phyloP scores from a whole-genome alignment of 352 stramenopile species.

The Pythium plurisporium region DNA sequence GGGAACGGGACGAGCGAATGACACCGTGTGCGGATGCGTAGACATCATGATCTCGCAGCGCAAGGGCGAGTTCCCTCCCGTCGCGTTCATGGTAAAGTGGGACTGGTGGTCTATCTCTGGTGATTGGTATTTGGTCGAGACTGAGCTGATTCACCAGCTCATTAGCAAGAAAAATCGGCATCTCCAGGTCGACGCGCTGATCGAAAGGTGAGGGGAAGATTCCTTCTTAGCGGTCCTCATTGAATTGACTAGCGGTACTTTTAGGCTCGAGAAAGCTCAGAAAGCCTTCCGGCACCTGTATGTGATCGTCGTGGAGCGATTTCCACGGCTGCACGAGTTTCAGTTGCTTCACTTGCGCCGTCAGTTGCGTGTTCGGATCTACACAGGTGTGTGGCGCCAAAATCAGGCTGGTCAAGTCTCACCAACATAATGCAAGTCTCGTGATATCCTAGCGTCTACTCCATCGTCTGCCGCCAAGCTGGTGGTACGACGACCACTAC shows the following conservation, averaged over 20 bases:
- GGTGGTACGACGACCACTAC: constrained; percentile 42
- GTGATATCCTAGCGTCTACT: constrained; percentile 24
- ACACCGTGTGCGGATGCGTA: no score
- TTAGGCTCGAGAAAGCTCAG: constrained; percentile 42
- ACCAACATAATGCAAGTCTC: neutral
- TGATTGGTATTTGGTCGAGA: neutral
- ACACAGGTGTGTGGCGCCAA: constrained; percentile 27
- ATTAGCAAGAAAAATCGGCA: constrained; percentile 34
- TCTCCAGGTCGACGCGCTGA: constrained; percentile 31
- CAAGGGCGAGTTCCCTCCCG: constrained; percentile 58
- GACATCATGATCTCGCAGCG: constrained; percentile 78
- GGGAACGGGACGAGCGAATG: no score
- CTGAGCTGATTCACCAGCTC: constrained; percentile 21
- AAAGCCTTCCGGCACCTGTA: constrained; percentile 61
- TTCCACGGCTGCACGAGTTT: constrained; percentile 38
- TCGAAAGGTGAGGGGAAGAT: constrained; percentile 34
- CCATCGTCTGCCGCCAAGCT: constrained; percentile 33
- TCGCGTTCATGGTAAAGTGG: constrained; percentile 74
- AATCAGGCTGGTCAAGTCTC: neutral
- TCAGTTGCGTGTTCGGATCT: constrained; percentile 39
- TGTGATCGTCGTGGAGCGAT: constrained; percentile 41
- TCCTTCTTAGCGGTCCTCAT: neutral
- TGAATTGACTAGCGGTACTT: neutral
- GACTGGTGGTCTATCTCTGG: neutral
- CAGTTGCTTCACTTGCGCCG: constrained; percentile 40